phyloP scores from a whole-genome alignment of 495 filamentous ascomycete genomes.

The Schizothecium vesticola region DNA sequence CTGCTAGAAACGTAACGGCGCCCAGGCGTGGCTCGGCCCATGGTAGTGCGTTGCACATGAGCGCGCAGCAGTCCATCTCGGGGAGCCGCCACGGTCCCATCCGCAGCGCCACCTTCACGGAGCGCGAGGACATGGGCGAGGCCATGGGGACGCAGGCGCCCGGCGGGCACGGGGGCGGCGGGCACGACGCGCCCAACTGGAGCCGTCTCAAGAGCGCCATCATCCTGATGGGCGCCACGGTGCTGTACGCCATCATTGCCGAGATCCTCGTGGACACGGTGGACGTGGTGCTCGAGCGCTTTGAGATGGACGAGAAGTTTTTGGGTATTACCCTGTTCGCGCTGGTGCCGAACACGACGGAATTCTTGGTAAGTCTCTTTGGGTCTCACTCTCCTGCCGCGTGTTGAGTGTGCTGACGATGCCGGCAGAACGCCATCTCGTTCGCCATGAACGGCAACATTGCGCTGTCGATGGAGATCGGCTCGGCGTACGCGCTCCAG shows the following conservation, averaged over 20 bases:
- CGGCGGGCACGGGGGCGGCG: constrained; percentile 39
- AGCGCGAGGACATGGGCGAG: constrained; percentile 36
- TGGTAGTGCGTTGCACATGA: constrained; percentile 16
- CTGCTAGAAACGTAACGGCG: constrained; percentile 64
- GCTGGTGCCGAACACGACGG: constrained; percentile 94
- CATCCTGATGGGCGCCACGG: constrained; percentile 81
- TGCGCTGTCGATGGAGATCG: constrained; percentile 97
- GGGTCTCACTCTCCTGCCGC: not conserved
- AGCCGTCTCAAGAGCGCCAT: constrained; percentile 82
- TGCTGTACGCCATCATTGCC: constrained; percentile 92
- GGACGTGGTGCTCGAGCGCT: constrained; percentile 82
- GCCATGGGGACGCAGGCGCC: constrained; percentile 13
- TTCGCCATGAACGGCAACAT: constrained; percentile 99
- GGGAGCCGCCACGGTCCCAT: constrained; percentile 29
- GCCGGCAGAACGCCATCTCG: constrained; percentile 86
- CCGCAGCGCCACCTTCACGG: constrained; percentile 38
- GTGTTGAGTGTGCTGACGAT: constrained; percentile 27
- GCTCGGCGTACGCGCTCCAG: constrained; percentile 93
- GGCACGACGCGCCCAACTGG: constrained; percentile 98
- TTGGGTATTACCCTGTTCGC: constrained; percentile 96
- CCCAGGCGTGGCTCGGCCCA: constrained; percentile 20
- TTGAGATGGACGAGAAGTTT: constrained; percentile 96
- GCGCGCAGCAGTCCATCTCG: constrained; percentile 17
- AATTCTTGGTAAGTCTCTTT: constrained; percentile 71
- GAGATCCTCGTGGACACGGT: constrained; percentile 97